Percentiles rank a stretch among this genome's conserved stretches.
Evolutionary conservation across 2,329 filamentous ascomycete species (phyloP).

Genomic region (Byssochlamys sp.): DNA sequence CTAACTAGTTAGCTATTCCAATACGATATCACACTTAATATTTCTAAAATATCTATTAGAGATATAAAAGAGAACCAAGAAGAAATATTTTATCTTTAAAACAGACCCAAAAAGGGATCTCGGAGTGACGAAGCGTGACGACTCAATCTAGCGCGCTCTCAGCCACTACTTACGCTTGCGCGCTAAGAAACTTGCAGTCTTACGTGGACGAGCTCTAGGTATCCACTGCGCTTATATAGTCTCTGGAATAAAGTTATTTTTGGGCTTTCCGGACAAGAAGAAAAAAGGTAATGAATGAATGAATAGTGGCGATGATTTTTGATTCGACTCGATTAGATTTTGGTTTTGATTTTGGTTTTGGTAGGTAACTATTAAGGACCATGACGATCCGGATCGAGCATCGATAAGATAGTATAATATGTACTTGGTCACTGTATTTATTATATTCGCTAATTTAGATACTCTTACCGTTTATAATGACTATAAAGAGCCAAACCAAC

Average conservation of each 20-base stretch:
- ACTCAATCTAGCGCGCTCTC: neutral
- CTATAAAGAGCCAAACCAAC: neutral
- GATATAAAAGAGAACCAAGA: neutral
- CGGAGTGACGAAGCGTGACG: neutral
- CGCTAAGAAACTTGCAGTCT: neutral
- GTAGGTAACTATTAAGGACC: too few relatives aligned
- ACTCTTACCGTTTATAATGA: neutral
- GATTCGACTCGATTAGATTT: too few relatives aligned
- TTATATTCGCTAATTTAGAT: too few relatives aligned
- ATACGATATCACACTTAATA: neutral
- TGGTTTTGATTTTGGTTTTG: too few relatives aligned
- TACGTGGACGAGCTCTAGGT: neutral
- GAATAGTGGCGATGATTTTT: too few relatives aligned
- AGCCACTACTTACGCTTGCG: neutral
- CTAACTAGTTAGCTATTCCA: too few relatives aligned
- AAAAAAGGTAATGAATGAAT: too few relatives aligned
- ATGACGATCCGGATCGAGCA: too few relatives aligned
- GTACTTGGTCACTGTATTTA: too few relatives aligned
- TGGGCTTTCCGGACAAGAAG: neutral
- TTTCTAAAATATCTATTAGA: neutral
- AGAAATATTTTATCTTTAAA: neutral
- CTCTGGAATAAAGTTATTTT: neutral
- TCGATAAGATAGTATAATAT: too few relatives aligned
- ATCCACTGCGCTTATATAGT: neutral
- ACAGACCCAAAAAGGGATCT: neutral